These are phyloP conservation scores for Eimeria maxima DNA, from an alignment of 169 alveolate species.

Conservation along the genomic window DNA sequence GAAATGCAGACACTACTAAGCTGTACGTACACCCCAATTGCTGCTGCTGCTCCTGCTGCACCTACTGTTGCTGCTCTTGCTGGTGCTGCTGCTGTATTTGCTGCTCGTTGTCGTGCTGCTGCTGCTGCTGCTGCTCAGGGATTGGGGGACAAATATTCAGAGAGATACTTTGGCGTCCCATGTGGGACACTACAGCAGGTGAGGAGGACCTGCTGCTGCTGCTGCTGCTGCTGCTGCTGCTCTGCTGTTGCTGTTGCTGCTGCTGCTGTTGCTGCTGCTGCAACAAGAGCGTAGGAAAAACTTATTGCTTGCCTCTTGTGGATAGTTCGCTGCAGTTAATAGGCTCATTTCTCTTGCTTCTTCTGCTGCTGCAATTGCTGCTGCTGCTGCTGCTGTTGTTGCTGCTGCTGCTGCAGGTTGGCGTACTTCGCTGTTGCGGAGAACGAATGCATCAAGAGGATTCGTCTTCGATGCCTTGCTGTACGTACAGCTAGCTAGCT, in stretches of 20 bases:
- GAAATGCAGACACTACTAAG: slow-evolving; percentile 95
- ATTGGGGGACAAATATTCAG: slow-evolving; percentile 95
- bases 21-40: slow-evolving; percentile 89
- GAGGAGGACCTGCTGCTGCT: not conserved
- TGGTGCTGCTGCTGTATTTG: not conserved
- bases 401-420: slow-evolving; percentile 84
- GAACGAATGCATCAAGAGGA: slow-evolving; percentile 93
- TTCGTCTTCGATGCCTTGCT: slow-evolving; percentile 92
- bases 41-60: not conserved
- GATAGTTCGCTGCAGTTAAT: too few relatives aligned
- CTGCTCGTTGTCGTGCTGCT: slow-evolving; percentile 23
- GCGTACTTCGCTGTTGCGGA: slow-evolving; percentile 96
- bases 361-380: too few relatives aligned
- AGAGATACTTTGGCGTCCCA: slow-evolving; percentile 96
- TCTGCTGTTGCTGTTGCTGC: too few relatives aligned
- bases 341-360: too few relatives aligned
- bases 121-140: slow-evolving; percentile 89
- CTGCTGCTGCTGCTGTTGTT: not conserved
- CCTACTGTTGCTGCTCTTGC: not conserved
- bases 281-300: too few relatives aligned
- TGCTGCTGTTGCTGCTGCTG: too few relatives aligned
- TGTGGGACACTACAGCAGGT: slow-evolving; percentile 94
- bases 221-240: not conserved
- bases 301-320: too few relatives aligned
- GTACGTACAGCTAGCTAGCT: slow-evolving; percentile 77